Evolutionary conservation across 768 basidiomycete genomes (phyloP), one percentile per base, ranked within the genome.

Genomic region (Mrakia blollopis): DNA sequence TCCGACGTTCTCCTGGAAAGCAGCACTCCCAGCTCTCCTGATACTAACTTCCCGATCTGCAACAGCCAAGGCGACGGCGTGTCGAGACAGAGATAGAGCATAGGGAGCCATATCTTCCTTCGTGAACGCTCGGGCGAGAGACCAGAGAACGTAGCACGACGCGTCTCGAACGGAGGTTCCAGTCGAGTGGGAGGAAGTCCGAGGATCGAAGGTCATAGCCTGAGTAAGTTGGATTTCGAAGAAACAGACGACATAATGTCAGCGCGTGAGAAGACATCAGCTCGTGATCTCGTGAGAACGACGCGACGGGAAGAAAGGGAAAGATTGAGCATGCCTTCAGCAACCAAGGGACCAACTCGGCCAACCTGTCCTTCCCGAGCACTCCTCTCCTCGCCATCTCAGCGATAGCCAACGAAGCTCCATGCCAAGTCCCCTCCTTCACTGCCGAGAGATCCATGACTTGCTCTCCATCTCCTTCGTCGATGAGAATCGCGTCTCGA

Each of bases 1-100:
- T 18, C 97, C 97, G 54, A 98, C 97, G 81, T 91, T 91, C 85
- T 99, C 97, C 84, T 99, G 97, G 82, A 93, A 98, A 18, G 95
- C 93, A 25, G 97, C 97, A 83, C 96, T 98, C 18, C 95, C 95
- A 21, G 97, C 96, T 79, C 97, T 86, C 35, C 97, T 88, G 74
- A 99, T 94, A 78, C 93, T 92, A 39, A 98, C 89, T 83, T 99
- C 97, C 44, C 97, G 88, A 85, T 99, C 97, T 82, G 89, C 95
- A 41, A 93, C 85, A 1, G 96, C 89, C 35, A 93, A 91, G 32
- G 88, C 88, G n/a, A 90, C 89, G 77, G 98, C 87, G 44, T 85
- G 85, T 62, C 86, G 88, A 8, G 95, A 91, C 30, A 98, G 87
- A 65, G 86, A 84, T 5, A 85, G 83, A 8, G 91, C 88, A 82